These are phyloP conservation scores for Tubosaeta brunneosetosa DNA, from an alignment of 768 basidiomycete species.

Conservation along the genomic window DNA sequence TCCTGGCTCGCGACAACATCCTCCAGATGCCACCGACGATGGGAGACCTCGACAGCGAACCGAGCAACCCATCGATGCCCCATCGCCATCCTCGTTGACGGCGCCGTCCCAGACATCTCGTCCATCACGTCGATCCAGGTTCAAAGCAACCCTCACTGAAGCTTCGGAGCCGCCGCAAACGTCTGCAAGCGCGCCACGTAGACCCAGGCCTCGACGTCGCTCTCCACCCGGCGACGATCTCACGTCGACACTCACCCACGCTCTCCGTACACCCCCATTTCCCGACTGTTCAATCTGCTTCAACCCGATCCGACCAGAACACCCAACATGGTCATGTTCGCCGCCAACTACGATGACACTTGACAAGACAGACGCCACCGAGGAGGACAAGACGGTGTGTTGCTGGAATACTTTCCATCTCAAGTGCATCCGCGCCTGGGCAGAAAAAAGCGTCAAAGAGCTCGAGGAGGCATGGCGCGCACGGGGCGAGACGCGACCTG, in stretches of 20 bases:
- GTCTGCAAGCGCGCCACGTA: constrained; percentile 1
- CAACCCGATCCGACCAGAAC: constrained; percentile 66
- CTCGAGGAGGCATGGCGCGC: constrained; percentile 67
- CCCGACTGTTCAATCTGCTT: constrained; percentile 86
- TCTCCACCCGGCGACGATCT: constrained; percentile 50
- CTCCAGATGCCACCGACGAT: neutral
- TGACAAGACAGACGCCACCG: neutral
- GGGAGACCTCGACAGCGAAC: neutral
- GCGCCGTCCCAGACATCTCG: constrained; percentile 3
- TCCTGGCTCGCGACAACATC: neutral
- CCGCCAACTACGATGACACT: constrained; percentile 33
- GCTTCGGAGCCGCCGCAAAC: neutral
- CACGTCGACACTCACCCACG: constrained; percentile 67
- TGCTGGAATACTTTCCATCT: constrained; percentile 93
- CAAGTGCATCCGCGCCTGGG: constrained; percentile 87
- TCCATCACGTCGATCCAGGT: constrained; percentile 32
- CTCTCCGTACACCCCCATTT: constrained; percentile 65
- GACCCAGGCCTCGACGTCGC: constrained; percentile 6
- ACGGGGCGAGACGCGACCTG: constrained; percentile 60
- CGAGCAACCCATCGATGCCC: neutral
- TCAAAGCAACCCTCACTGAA: constrained; percentile 35
- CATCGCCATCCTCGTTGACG: neutral
- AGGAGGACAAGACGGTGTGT: constrained; percentile 33
- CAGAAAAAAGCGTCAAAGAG: constrained; percentile 72
- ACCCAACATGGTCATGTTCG: constrained; percentile 86